Evolutionary conservation across 2,329 filamentous ascomycete genomes (phyloP), one percentile per base, ranked within the genome.

Genomic region (Gnomoniopsis sp.): DNA sequence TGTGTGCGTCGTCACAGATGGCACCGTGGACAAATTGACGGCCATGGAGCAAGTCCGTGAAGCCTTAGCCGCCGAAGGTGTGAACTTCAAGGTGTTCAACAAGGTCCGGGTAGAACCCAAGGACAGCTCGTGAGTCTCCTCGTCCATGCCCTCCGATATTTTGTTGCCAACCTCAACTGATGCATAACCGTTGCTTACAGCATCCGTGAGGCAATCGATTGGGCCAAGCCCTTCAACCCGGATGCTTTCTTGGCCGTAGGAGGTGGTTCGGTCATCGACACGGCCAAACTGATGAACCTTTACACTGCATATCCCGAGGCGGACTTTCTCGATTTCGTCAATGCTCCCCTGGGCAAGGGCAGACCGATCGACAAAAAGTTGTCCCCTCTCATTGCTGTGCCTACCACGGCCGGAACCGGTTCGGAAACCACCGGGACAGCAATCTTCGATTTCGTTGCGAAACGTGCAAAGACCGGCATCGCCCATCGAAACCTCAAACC

Each of bases 211-310:
- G 95, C 95, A 7, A 97, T 99, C 69, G 88, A 82, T 1, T 96
- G 92, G 76, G 87, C 87, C 19, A 93, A 93, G 66, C 86, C 88
- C 1, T 90, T 91, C 71, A 75, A 82, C 30, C 89, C 92, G 0
- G 95, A 98, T 74, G 91, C 91, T 2, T 97, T 96, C 72, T 81
- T 99, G 17, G 95, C 95, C 22, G 95, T 99, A 17, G 95, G 90
- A 30, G 83, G 92, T 66, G 95, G 95, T 41, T 96, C 91, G 43
- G 95, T 98, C 65, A 99, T 99, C 65, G 95, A 99, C 75, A 99
- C 95, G 1, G 93, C 95, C 56, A 99, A 99, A 75, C 82, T 99
- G 58, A 98, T 99, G 93, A 99, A 99, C 70, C 82, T 99, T 0
- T 98, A 98, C 76, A 90, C 88, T 1, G 88, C 86, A 63, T 97